Percentiles rank a stretch among this genome's conserved stretches.
These are phyloP conservation scores for Rhodosporidiobolus odoratus DNA, from an alignment of 768 basidiomycete species.

Conservation along the genomic window DNA sequence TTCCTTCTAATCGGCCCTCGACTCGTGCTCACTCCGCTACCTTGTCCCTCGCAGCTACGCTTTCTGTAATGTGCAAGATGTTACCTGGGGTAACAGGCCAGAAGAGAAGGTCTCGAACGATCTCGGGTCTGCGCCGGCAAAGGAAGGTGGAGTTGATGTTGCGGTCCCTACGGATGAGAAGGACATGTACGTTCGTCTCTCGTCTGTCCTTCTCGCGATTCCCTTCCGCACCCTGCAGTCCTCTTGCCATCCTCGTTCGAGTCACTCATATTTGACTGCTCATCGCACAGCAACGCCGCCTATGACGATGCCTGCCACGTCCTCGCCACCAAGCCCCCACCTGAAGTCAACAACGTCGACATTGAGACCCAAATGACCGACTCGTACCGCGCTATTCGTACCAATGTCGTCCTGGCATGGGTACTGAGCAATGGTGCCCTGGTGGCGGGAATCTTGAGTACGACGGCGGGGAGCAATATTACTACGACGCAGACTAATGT, in stretches of 20 bases:
- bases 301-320: constrained; percentile 89
- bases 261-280: background rate
- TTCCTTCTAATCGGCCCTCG: background rate
- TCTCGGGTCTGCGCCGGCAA: constrained; percentile 60
- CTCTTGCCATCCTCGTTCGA: background rate
- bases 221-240: background rate
- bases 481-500: constrained; percentile 30
- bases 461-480: constrained; percentile 25
- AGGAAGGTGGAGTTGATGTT: constrained; percentile 69
- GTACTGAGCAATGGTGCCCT: constrained; percentile 63
- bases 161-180: constrained; percentile 77
- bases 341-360: constrained; percentile 62
- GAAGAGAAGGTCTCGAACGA: constrained; percentile 72
- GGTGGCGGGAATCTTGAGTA: constrained; percentile 39
- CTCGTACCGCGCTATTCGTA: constrained; percentile 82
- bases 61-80: constrained; percentile 2
- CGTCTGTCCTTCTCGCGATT: background rate
- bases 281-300: constrained; percentile 59
- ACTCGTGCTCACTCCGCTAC: background rate
- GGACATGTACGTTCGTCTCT: constrained; percentile 51
- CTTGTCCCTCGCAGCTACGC: background rate
- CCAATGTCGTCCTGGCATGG: constrained; percentile 84
- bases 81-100: constrained; percentile 64
- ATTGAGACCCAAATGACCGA: constrained; percentile 66
- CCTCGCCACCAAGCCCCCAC: constrained; percentile 69